Conservation (phyloP, 495 filamentous ascomycete genomes). For the Alectoria sarmentosa region DNA sequence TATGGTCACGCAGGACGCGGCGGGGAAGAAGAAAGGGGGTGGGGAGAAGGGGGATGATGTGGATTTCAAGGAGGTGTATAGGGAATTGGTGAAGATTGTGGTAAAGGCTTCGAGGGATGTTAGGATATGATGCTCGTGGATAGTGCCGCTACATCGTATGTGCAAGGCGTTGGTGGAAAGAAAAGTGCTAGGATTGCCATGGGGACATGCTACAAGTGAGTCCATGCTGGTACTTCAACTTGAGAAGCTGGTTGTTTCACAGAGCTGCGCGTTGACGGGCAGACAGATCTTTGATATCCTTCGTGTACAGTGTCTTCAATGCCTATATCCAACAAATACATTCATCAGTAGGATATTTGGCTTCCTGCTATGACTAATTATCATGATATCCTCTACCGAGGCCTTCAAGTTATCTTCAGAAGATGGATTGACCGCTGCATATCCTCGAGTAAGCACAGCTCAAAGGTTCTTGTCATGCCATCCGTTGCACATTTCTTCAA, state of each 20-base stretch:
- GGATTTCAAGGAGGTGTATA: slow-evolving; percentile 21
- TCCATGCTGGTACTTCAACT: background rate
- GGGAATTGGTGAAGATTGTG: slow-evolving; percentile 23
- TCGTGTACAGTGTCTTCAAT: background rate
- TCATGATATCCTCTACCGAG: background rate
- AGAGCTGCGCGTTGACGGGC: background rate
- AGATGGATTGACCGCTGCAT: background rate
- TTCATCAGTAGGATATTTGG: background rate
- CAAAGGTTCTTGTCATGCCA: background rate
- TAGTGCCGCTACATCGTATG: background rate
- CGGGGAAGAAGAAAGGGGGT: slow-evolving; percentile 41
- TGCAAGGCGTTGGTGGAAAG: slow-evolving; percentile 12
- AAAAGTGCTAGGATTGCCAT: background rate
- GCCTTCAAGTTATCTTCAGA: background rate
- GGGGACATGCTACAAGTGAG: background rate
- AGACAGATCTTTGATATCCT: slow-evolving; percentile 14
- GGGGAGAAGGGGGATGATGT: slow-evolving; percentile 41
- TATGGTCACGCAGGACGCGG: slow-evolving; percentile 58
- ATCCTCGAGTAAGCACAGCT: background rate
- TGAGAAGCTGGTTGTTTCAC: background rate
- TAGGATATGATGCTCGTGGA: slow-evolving; percentile 14
- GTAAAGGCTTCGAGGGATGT: slow-evolving; percentile 20
- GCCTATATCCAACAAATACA: background rate
- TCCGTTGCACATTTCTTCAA: background rate
- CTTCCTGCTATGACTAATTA: background rate